phyloP scores from a whole-genome alignment of 2,329 filamentous ascomycete genomes.

The Talaromyces sp. region DNA sequence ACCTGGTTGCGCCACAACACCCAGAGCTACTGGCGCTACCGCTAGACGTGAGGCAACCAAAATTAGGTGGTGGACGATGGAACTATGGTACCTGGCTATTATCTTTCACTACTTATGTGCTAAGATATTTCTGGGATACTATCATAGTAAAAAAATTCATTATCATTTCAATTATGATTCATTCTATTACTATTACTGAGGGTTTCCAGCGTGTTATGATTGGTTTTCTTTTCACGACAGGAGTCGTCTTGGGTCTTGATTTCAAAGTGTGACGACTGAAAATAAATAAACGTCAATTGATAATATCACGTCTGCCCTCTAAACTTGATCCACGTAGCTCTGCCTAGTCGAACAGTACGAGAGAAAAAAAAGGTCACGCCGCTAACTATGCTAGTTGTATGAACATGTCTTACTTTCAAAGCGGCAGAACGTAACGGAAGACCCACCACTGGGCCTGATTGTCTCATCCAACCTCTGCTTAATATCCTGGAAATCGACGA shows the following conservation, averaged over 20 bases:
- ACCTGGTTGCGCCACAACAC: conserved; percentile 99
- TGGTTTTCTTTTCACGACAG: conserved; percentile 17
- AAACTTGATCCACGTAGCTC: too few relatives aligned
- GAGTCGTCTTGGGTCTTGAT: conserved; percentile 7
- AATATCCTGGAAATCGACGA: too few relatives aligned
- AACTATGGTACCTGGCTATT: conserved; percentile 26
- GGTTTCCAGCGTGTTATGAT: conserved; percentile 28
- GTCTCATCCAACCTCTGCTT: too few relatives aligned
- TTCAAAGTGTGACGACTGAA: conserved; percentile 5
- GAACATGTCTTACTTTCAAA: conserved; percentile 2
- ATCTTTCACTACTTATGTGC: conserved; percentile 29
- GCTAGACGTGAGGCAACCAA: conserved; percentile 48
- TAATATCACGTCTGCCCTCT: conserved; percentile 10
- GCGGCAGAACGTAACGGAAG: background rate
- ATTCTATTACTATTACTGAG: conserved; percentile 17
- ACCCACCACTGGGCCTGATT: background rate
- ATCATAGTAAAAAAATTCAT: conserved; percentile 6
- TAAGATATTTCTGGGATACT: background rate
- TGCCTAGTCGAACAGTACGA: too few relatives aligned
- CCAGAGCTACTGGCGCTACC: conserved; percentile 96
- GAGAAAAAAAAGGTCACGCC: too few relatives aligned
- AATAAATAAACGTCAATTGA: conserved; percentile 11
- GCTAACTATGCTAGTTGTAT: too few relatives aligned
- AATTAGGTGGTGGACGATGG: conserved; percentile 22
- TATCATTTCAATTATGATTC: conserved; percentile 9